These are phyloP conservation scores for Venturia pyrina DNA, from an alignment of 2,329 filamentous ascomycete species.

Conservation along the genomic window DNA sequence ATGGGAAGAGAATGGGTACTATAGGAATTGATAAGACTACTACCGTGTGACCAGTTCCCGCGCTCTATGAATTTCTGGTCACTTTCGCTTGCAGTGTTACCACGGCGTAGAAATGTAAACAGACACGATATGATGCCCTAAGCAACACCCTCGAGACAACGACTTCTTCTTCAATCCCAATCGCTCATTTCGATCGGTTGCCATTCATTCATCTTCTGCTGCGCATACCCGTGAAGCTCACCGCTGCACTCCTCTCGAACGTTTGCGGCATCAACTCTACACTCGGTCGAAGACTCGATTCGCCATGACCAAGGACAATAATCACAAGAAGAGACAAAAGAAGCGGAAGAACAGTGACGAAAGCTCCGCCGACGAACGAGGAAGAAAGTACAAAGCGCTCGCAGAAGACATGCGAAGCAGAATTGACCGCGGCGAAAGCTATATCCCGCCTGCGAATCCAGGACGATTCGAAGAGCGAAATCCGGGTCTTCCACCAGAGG, in stretches of 20 bases:
- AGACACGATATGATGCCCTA: not conserved
- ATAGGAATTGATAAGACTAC: too few relatives aligned
- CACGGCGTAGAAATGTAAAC: not conserved
- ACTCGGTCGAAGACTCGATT: not conserved
- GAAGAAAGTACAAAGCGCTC: not conserved
- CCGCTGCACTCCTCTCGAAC: not conserved
- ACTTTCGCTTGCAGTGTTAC: not conserved
- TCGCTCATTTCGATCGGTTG: not conserved
- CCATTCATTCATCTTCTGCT: not conserved
- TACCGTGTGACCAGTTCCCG: not conserved
- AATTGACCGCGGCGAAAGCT: not conserved
- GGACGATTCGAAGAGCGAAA: not conserved
- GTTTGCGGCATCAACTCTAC: not conserved
- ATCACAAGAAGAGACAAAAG: not conserved
- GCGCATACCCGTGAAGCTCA: not conserved
- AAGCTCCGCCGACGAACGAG: not conserved
- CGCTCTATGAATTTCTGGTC: not conserved
- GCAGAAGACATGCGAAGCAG: not conserved
- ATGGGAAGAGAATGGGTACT: too few relatives aligned
- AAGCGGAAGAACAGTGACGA: not conserved
- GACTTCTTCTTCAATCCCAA: not conserved
- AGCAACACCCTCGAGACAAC: not conserved
- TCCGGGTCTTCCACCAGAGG: not conserved
- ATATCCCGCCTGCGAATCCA: not conserved
- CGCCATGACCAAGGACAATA: not conserved